Evolutionary conservation across 768 basidiomycete genomes (phyloP).

Genomic region (Dioszegia crocea): DNA sequence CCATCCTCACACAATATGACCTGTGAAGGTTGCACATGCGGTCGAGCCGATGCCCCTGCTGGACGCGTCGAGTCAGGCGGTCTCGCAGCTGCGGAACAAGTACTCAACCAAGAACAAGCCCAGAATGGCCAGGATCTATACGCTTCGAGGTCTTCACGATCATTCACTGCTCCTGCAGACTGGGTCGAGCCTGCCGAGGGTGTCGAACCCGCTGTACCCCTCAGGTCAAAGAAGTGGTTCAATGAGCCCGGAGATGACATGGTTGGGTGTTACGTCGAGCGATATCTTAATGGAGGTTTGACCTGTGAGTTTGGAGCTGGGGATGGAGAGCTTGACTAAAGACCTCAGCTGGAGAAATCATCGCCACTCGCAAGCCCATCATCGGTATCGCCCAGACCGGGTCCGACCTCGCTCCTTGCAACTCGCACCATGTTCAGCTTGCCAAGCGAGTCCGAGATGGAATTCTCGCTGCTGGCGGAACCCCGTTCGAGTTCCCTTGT

Average conservation of each 20-base stretch:
- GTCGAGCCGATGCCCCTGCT: conserved; percentile 15
- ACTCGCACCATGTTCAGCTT: conserved; percentile 43
- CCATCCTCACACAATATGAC: neutral
- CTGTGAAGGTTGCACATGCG: conserved; percentile 34
- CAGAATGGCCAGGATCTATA: neutral
- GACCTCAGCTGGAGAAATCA: conserved; percentile 19
- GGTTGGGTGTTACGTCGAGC: conserved; percentile 35
- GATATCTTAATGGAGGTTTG: conserved; percentile 38
- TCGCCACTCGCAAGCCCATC: conserved; percentile 29
- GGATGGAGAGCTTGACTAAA: neutral
- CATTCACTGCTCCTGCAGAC: conserved; percentile 35
- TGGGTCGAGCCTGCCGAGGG: conserved; percentile 27
- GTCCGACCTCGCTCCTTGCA: conserved; percentile 47
- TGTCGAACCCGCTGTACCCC: conserved; percentile 37
- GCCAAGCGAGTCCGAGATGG: conserved; percentile 48
- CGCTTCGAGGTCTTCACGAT: conserved; percentile 4
- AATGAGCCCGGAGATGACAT: conserved; percentile 41
- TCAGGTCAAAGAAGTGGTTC: conserved; percentile 43
- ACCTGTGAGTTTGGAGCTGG: conserved; percentile 18
- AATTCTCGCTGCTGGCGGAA: conserved; percentile 48
- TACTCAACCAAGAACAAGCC: conserved; percentile 7
- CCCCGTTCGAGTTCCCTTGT: conserved; percentile 49
- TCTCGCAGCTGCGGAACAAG: conserved; percentile 7
- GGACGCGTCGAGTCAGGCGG: conserved; percentile 3
- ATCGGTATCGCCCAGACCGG: conserved; percentile 48